Conservation (phyloP, 2,329 filamentous ascomycete genomes). For the Cladosporium halotolerans region DNA sequence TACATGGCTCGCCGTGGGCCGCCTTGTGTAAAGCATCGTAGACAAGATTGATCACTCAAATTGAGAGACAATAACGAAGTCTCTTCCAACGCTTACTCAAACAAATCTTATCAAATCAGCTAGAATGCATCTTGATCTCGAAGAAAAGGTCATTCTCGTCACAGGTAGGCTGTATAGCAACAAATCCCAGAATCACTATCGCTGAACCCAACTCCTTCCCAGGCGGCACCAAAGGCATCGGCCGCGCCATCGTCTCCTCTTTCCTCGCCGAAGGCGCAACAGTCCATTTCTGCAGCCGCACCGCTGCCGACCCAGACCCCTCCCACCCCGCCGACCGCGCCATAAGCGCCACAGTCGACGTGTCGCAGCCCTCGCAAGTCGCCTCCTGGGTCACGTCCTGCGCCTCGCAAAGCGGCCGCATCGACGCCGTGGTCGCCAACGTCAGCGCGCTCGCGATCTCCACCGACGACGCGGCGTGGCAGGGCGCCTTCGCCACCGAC, state of each 20-base stretch:
- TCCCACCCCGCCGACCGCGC: slow-evolving; percentile 19
- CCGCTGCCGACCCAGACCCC: slow-evolving; percentile 16
- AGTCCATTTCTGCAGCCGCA: slow-evolving; percentile 29
- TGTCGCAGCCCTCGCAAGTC: slow-evolving; percentile 18
- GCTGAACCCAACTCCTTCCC: neutral
- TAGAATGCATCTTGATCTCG: slow-evolving; percentile 32
- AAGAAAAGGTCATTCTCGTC: slow-evolving; percentile 31
- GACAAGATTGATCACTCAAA: too few relatives aligned
- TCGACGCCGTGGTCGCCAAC: slow-evolving; percentile 28
- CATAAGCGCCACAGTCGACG: slow-evolving; percentile 23
- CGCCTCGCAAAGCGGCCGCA: slow-evolving; percentile 18
- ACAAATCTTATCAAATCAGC: neutral
- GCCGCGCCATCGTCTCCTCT: slow-evolving; percentile 22
- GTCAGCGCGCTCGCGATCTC: slow-evolving; percentile 27
- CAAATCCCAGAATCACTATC: neutral
- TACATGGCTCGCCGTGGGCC: too few relatives aligned
- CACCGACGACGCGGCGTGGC: slow-evolving; percentile 22
- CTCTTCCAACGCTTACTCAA: too few relatives aligned
- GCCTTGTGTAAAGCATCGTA: too few relatives aligned
- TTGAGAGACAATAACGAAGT: too few relatives aligned
- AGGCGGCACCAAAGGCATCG: slow-evolving; percentile 31
- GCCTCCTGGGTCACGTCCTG: slow-evolving; percentile 19
- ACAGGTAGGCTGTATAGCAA: slow-evolving; percentile 23
- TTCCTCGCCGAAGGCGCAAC: slow-evolving; percentile 27
- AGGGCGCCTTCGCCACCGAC: slow-evolving; percentile 29